Conservation (phyloP, 2,329 filamentous ascomycete genomes). For the Myriangium duriaei region DNA sequence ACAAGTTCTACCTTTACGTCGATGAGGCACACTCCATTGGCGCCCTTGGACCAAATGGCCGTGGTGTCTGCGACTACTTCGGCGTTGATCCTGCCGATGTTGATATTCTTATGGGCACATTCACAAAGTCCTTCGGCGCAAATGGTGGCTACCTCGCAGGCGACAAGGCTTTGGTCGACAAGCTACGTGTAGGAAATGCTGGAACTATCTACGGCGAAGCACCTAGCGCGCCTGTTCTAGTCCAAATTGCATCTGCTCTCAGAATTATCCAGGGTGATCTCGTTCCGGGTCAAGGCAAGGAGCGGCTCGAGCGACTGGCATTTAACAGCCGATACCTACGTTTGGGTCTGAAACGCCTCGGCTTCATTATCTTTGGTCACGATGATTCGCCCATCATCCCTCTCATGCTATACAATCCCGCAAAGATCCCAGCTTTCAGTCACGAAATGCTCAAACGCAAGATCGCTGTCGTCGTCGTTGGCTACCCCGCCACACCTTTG, state of each 20-base stretch:
- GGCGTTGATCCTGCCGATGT: conserved; percentile 76
- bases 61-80: conserved; percentile 96
- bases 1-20: conserved; percentile 93
- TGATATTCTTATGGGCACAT: conserved; percentile 93
- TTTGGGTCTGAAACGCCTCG: conserved; percentile 88
- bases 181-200: conserved; percentile 74
- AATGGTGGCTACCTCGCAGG: conserved; percentile 93
- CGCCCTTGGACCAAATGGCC: conserved; percentile 74
- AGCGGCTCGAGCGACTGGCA: conserved; percentile 85
- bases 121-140: conserved; percentile 96
- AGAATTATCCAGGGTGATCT: conserved; percentile 83
- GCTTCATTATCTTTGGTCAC: conserved; percentile 92
- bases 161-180: conserved; percentile 83
- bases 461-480: conserved; percentile 93
- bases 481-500: conserved; percentile 89
- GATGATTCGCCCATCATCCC: conserved; percentile 97
- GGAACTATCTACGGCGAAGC: conserved; percentile 80
- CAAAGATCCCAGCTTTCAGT: conserved; percentile 95
- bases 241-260: conserved; percentile 79
- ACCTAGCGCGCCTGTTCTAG: conserved; percentile 73
- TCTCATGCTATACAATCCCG: conserved; percentile 90
- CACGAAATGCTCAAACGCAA: conserved; percentile 98
- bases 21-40: conserved; percentile 96
- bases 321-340: conserved; percentile 99
- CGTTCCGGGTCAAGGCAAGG: conserved; percentile 80